A percentile compares a stretch with the other conserved stretches of the same genome.
Conservation (phyloP, 129 eudicot species). For the Flaveria linearis region DNA sequence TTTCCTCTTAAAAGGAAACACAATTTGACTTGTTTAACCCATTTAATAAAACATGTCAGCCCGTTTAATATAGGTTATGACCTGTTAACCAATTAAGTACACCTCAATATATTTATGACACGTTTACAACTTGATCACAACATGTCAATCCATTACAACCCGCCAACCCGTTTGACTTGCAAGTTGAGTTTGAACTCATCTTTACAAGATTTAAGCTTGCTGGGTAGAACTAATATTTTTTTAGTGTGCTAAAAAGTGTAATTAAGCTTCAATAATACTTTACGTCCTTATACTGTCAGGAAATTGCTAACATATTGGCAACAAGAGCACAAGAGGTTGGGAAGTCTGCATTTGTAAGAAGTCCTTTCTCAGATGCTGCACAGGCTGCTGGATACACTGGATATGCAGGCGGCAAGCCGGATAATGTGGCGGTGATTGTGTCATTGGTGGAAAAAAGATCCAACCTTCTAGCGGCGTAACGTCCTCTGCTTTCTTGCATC, state of each 20-base stretch:
- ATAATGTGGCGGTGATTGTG: slow-evolving; percentile 79
- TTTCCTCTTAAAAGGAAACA: neutral
- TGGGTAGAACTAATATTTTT: neutral
- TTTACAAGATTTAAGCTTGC: neutral
- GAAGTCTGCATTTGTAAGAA: slow-evolving; percentile 51
- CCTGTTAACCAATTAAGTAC: neutral
- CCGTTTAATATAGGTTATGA: neutral
- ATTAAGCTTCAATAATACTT: neutral
- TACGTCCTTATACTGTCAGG: slow-evolving; percentile 38
- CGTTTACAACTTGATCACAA: neutral
- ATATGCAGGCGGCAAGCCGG: slow-evolving; percentile 82
- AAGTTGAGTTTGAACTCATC: slow-evolving; percentile 14
- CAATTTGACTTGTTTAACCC: neutral
- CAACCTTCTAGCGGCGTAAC: neutral
- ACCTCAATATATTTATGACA: neutral
- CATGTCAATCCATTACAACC: neutral
- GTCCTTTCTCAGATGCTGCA: slow-evolving; percentile 88
- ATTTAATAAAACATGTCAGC: neutral
- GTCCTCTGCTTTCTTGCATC: slow-evolving; percentile 12
- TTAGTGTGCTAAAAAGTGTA: too few species aligned
- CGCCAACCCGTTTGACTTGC: neutral
- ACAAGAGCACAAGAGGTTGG: slow-evolving; percentile 78
- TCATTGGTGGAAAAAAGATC: slow-evolving; percentile 59
- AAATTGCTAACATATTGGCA: slow-evolving; percentile 70
- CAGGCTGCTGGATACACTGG: slow-evolving; percentile 77